These are phyloP conservation scores for Sphagnum contortum DNA, from an alignment of 225 moss, liverwort and hornwort species.

Conservation along the genomic window DNA sequence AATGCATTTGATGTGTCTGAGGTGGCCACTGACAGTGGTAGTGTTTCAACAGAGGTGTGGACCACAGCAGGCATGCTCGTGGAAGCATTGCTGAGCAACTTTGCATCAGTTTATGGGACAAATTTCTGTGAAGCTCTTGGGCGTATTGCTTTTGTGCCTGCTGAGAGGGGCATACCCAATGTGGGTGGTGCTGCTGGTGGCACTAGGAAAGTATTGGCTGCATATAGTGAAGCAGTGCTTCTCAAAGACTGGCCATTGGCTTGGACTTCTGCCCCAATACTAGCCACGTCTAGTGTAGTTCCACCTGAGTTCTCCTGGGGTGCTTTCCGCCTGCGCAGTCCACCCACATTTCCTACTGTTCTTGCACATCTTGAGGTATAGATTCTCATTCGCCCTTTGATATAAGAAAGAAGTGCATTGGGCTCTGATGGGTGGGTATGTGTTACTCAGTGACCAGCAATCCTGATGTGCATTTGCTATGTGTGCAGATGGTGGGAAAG, in stretches of 20 bases:
- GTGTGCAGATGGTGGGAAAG: constrained; percentile 52
- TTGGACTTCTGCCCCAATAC: constrained; percentile 77
- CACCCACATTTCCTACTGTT: constrained; percentile 65
- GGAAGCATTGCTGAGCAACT: constrained; percentile 66
- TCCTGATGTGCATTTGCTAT: neutral
- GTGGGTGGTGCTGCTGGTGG: constrained; percentile 46
- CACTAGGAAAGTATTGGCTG: constrained; percentile 58
- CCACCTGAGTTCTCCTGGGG: constrained; percentile 85
- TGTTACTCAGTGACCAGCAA: neutral
- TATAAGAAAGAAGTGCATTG: neutral
- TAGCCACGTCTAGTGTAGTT: constrained; percentile 50
- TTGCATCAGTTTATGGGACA: constrained; percentile 60
- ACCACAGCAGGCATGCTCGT: constrained; percentile 63
- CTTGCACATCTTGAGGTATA: constrained; percentile 72
- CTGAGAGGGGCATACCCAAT: constrained; percentile 70
- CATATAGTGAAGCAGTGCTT: constrained; percentile 64
- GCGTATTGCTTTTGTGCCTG: constrained; percentile 66
- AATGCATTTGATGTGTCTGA: constrained; percentile 50
- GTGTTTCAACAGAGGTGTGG: constrained; percentile 60
- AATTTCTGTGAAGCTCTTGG: constrained; percentile 70
- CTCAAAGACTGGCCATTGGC: constrained; percentile 77
- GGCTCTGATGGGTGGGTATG: no score
- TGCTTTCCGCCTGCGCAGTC: constrained; percentile 54
- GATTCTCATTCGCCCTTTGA: neutral
- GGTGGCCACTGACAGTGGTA: constrained; percentile 24